Evolutionary conservation across 495 filamentous ascomycete species (phyloP).

Genomic region (Lepidopterella palustris): DNA sequence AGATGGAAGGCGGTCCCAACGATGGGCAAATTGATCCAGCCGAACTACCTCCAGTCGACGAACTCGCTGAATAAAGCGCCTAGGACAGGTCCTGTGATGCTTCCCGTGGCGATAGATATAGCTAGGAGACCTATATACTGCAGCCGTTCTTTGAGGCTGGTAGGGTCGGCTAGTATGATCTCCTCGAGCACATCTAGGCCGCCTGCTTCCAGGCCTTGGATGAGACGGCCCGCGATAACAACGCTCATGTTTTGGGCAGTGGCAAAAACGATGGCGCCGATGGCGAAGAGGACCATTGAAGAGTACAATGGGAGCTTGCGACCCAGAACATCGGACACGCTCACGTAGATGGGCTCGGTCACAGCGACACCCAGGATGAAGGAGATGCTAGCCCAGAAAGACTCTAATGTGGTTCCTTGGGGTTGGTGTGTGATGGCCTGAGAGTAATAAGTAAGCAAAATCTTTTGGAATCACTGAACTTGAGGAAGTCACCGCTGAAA

Average conservation of each 20-base stretch:
- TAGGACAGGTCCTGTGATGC: constrained; percentile 14
- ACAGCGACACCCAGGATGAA: constrained; percentile 12
- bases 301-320: constrained; percentile 2
- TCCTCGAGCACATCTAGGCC: constrained; percentile 8
- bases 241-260: constrained; percentile 5
- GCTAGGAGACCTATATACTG: constrained; percentile 37
- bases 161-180: constrained; percentile 15
- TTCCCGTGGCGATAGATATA: constrained; percentile 16
- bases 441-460: background rate
- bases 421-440: constrained; percentile 7
- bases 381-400: constrained; percentile 16
- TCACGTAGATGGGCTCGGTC: constrained; percentile 15
- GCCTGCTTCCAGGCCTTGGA: constrained; percentile 17
- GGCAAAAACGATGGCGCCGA: constrained; percentile 14
- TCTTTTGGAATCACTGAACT: background rate
- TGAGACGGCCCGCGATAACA: constrained; percentile 6
- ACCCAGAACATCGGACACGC: constrained; percentile 16
- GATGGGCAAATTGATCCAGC: constrained; percentile 41
- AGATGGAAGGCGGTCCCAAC: constrained; percentile 22
- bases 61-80: constrained; percentile 16
- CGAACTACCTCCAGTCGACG: constrained; percentile 41
- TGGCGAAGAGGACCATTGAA: constrained; percentile 1
- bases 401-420: constrained; percentile 10
- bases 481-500: no score
- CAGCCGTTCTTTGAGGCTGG: constrained; percentile 33